phyloP scores from a whole-genome alignment of 352 stramenopile species.

The Globisporangium cystogenes region DNA sequence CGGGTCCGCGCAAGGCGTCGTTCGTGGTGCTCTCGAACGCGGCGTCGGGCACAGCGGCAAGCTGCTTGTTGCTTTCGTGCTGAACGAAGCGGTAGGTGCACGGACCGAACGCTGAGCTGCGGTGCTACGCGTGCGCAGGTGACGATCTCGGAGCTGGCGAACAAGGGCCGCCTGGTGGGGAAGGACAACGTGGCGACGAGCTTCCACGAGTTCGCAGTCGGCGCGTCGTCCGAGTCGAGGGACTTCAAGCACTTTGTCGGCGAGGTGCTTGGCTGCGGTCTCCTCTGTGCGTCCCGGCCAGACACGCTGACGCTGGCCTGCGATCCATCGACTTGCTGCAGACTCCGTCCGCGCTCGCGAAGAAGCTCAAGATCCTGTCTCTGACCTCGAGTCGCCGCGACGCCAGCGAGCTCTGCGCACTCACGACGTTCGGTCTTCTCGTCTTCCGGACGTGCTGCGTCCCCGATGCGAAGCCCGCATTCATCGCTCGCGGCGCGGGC shows the following conservation, averaged over 20 bases:
- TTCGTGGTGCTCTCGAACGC: conserved; percentile 43
- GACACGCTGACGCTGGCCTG: too few species aligned
- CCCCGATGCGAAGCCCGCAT: conserved; percentile 20
- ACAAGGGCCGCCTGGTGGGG: conserved; percentile 42
- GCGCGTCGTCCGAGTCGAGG: conserved; percentile 36
- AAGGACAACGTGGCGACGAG: conserved; percentile 51
- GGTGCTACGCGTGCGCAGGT: conserved; percentile 14
- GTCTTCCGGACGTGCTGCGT: conserved; percentile 33
- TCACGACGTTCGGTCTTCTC: conserved; percentile 53
- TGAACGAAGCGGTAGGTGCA: too few species aligned
- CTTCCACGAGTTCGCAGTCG: conserved; percentile 47
- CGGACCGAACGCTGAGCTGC: background rate
- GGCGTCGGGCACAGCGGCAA: conserved; percentile 30
- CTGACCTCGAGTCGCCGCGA: conserved; percentile 31
- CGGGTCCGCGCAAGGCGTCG: conserved; percentile 34
- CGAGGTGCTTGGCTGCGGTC: conserved; percentile 23
- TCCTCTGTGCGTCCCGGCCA: background rate
- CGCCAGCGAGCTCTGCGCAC: conserved; percentile 36
- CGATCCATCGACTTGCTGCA: background rate
- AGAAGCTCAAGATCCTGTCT: conserved; percentile 52
- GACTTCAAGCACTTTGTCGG: conserved; percentile 33
- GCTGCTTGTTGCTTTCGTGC: background rate
- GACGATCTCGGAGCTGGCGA: conserved; percentile 44
- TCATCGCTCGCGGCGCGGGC: conserved; percentile 30
- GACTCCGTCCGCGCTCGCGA: conserved; percentile 12